Conservation (phyloP, 805 yeast genomes). For the Myxozyma udenii region DNA sequence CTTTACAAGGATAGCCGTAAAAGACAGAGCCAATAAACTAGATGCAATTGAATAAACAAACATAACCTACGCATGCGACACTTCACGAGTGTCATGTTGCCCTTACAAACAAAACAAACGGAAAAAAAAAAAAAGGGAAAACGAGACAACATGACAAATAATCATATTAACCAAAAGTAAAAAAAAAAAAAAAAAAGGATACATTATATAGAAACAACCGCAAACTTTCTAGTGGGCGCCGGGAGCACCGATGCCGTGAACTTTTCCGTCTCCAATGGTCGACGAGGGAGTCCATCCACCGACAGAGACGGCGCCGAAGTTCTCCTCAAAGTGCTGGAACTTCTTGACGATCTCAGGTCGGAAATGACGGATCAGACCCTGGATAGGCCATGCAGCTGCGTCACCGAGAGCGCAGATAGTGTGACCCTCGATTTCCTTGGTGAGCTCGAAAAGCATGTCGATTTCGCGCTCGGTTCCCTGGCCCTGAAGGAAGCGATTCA, state of each 20-base stretch:
- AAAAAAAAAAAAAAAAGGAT: neutral
- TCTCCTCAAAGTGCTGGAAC: constrained; percentile 57
- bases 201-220: neutral
- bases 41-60: too few species aligned
- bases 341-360: constrained; percentile 78
- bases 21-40: too few species aligned
- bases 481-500: constrained; percentile 76
- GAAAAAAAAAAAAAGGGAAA: too few species aligned
- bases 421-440: constrained; percentile 86
- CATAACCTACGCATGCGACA: too few species aligned
- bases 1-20: too few species aligned
- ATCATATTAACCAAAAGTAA: neutral
- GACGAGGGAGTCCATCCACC: constrained; percentile 80
- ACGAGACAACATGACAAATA: too few species aligned
- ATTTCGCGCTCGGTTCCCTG: constrained; percentile 80
- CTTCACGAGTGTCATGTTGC: too few species aligned
- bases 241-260: constrained; percentile 47
- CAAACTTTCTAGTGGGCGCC: constrained; percentile 6
- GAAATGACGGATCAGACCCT: constrained; percentile 81
- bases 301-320: constrained; percentile 50
- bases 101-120: too few species aligned
- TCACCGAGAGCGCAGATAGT: constrained; percentile 91
- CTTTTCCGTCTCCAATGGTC: constrained; percentile 58
- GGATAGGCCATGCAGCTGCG: constrained; percentile 93
- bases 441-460: constrained; percentile 78